A percentile compares a stretch with the other conserved stretches of the same genome.
Evolutionary conservation across 2,329 filamentous ascomycete species (phyloP).

Genomic region (Cercospora sp.): DNA sequence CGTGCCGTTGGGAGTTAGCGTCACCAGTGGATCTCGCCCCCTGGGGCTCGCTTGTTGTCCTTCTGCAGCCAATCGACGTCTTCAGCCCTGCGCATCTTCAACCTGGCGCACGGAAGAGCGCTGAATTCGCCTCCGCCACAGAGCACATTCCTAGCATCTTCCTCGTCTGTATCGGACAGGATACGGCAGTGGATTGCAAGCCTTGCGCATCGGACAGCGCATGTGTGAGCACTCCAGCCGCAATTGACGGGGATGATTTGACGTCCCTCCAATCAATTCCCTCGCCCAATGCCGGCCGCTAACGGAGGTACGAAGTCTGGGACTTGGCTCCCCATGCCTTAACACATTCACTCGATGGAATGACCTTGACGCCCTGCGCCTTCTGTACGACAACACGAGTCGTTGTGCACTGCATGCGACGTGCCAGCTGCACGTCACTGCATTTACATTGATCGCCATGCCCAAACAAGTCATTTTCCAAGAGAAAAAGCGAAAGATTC

Average conservation of each 20-base stretch:
- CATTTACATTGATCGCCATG: neutral
- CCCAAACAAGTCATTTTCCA: constrained; percentile 15
- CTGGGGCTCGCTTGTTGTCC: neutral
- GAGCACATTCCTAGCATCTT: neutral
- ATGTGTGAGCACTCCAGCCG: neutral
- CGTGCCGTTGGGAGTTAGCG: neutral
- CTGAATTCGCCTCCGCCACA: neutral
- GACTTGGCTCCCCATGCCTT: constrained; percentile 7
- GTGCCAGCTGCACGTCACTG: neutral
- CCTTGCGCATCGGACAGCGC: neutral
- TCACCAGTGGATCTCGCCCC: neutral
- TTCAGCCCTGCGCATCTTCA: neutral
- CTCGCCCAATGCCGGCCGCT: neutral
- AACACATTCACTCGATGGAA: neutral
- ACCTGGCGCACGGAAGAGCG: neutral
- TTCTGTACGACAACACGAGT: neutral
- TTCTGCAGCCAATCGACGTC: neutral
- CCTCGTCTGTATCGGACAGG: neutral
- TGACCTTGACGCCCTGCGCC: neutral
- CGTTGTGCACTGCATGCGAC: neutral
- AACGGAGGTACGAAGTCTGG: constrained; percentile 3
- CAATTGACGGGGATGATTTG: neutral
- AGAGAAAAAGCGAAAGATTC: constrained; percentile 69
- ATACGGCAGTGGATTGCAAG: neutral
- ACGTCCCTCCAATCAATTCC: neutral